Percentiles rank a stretch among this genome's conserved stretches.
Conservation (phyloP, 164 flowering plant genomes). For the Pachysandra terminalis region DNA sequence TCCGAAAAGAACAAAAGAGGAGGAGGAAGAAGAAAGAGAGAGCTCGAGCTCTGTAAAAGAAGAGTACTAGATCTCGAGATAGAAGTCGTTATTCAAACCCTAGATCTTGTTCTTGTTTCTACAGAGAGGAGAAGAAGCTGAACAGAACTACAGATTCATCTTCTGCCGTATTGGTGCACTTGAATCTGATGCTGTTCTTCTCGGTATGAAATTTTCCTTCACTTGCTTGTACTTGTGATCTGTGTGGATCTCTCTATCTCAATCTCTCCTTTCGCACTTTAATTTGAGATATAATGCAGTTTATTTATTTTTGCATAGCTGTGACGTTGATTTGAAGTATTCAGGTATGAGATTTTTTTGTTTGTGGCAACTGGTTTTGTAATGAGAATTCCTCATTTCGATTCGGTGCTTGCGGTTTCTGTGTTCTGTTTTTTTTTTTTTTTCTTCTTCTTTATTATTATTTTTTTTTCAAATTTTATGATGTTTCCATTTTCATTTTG, state of each 20-base stretch:
- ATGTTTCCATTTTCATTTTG: too few relatives aligned
- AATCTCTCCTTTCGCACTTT: neutral
- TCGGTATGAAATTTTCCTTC: neutral
- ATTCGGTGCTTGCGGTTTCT: slow-evolving; percentile 2
- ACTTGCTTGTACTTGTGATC: neutral
- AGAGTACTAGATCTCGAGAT: neutral
- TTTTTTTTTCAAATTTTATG: too few relatives aligned
- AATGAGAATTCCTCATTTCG: neutral
- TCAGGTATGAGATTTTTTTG: neutral
- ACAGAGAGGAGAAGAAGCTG: neutral
- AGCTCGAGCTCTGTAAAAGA: neutral
- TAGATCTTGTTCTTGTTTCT: neutral
- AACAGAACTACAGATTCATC: neutral
- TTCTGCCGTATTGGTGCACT: neutral
- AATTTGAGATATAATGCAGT: neutral
- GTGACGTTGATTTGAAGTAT: slow-evolving; percentile 5
- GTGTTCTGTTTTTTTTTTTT: neutral
- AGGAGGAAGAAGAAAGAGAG: neutral
- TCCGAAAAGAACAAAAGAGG: neutral
- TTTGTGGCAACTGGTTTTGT: neutral
- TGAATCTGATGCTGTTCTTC: neutral
- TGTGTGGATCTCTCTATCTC: neutral
- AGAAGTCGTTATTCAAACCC: slow-evolving; percentile 8
- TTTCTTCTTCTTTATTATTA: too few relatives aligned
- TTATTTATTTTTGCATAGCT: neutral